Percentiles rank a stretch among this genome's conserved stretches.
phyloP scores from a whole-genome alignment of 169 alveolate species.

The Plasmodium sp. region DNA sequence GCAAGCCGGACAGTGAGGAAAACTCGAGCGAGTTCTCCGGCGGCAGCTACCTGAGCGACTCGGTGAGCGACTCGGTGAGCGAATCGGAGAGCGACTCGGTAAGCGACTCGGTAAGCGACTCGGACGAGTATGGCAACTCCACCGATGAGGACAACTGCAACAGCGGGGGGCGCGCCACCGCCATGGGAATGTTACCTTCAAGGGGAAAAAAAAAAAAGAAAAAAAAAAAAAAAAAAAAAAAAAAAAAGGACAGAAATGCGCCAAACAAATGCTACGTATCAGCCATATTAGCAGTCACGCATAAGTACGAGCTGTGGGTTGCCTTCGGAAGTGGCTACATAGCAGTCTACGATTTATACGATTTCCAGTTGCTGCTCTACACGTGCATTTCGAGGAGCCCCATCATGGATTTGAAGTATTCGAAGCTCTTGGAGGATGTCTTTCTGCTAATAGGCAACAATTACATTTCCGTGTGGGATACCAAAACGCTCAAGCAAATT shows the following conservation, averaged over 20 bases:
- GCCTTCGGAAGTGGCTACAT: conserved; percentile 73
- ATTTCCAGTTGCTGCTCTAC: conserved; percentile 62
- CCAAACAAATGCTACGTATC: conserved; percentile 55
- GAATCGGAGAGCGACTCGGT: not conserved
- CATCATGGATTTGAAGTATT: conserved; percentile 72
- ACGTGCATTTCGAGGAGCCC: conserved; percentile 67
- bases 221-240: not conserved
- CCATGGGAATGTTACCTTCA: not conserved
- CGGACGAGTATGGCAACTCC: not conserved
- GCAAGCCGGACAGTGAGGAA: not conserved
- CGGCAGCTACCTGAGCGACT: conserved; percentile 12
- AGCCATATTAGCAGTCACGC: conserved; percentile 68
- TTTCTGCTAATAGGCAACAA: conserved; percentile 56
- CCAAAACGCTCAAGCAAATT: conserved; percentile 53
- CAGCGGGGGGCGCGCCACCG: not conserved
- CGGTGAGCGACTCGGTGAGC: not conserved
- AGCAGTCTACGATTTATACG: conserved; percentile 71
- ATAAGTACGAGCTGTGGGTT: conserved; percentile 70
- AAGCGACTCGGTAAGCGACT: not conserved
- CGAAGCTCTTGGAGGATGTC: conserved; percentile 67
- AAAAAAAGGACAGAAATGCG: not conserved
- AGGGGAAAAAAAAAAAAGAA: not conserved
- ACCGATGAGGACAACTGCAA: not conserved
- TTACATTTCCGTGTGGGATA: conserved; percentile 70
- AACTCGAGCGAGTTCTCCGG: conserved; percentile 2